Percentiles rank a stretch among this genome's conserved stretches.
These are phyloP conservation scores for Waitea zeae DNA, from an alignment of 1,284 basidiomycete genomes.

Conservation along the genomic window DNA sequence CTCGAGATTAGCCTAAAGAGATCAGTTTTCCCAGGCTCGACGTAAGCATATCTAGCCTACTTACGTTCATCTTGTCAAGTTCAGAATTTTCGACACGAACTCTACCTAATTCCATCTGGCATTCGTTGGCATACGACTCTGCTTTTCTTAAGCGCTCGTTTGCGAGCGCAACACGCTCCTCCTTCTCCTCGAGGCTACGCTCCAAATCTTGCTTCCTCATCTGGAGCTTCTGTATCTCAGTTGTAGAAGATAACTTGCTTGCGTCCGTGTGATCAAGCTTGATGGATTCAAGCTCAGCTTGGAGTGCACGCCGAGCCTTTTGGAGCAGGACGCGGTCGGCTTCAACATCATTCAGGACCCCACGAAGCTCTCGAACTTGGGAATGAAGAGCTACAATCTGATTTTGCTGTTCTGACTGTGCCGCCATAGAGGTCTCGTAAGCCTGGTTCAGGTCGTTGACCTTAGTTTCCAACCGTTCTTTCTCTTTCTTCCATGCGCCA, in stretches of 20 bases:
- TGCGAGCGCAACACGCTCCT: conserved; percentile 54
- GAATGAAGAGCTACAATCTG: conserved; percentile 73
- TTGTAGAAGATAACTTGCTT: conserved; percentile 52
- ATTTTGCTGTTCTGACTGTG: conserved; percentile 64
- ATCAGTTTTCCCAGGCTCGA: neutral
- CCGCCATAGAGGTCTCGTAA: conserved; percentile 56
- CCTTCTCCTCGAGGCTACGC: conserved; percentile 62
- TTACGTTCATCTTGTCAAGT: conserved; percentile 59
- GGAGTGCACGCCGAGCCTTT: conserved; percentile 67
- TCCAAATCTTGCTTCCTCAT: conserved; percentile 70
- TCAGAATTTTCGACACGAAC: conserved; percentile 64
- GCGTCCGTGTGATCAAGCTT: conserved; percentile 60
- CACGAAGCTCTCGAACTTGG: conserved; percentile 69
- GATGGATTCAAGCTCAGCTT: conserved; percentile 65
- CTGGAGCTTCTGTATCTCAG: conserved; percentile 56
- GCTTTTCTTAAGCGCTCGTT: conserved; percentile 69
- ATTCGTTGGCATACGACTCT: conserved; percentile 58
- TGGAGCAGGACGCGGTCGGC: conserved; percentile 63
- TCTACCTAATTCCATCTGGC: conserved; percentile 57
- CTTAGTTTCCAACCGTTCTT: conserved; percentile 70
- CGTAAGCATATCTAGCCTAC: conserved; percentile 11
- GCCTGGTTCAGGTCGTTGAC: conserved; percentile 61
- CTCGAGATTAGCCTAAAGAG: conserved; percentile 52
- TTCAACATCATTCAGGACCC: conserved; percentile 70
- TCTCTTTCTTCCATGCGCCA: conserved; percentile 74